Base-by-base conservation (phyloP, 345 rosid genomes). In the Ceriops decandra region DNA sequence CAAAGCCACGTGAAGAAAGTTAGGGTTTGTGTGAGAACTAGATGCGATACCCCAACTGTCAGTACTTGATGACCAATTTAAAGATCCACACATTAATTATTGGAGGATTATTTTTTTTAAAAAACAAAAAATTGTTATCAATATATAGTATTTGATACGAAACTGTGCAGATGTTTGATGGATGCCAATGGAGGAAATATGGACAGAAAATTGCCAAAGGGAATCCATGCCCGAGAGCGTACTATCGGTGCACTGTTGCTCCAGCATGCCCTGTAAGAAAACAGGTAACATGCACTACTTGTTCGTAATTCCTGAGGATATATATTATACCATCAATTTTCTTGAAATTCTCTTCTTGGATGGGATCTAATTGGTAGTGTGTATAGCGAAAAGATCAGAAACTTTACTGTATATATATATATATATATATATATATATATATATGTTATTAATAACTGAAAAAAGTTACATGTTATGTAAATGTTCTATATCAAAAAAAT, bases 111-210 rank as follows among this genome's bases (percentile, higher is more conserved):
- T 33, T 33, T 33, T 33, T 7, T 33, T 33, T 7, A 7, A 1
- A 1, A 1, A 33, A 33, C 9, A 33, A 7, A 6, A 33, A 33
- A 7, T 33, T 33, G 36, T 33, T 33, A 33, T 33, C 36, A 7
- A 33, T 33, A 7, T 33, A 33, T 8, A 24, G 59, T 56, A 10
- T 54, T 62, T 31, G 53, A 16, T 26, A 7, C 17, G 32, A 38
- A 24, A 33, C 53, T 4, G 20, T 62, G 42, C 76, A 92, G 98
- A 87, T 92, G 91, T 87, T 84, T 36, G 98, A 92, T 82, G 98
- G 98, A 42, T 90, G 98, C 66, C 98, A 90, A 71, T 92, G 96
- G 98, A 87, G 96, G 76, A 92, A 92, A 85, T 92, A 92, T 72
- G 98, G 98, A 28, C 95, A 92, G 72, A 92, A 92, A 70, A 86